Conservation (phyloP, 164 flowering plant species). For the Stephania cephalantha region DNA sequence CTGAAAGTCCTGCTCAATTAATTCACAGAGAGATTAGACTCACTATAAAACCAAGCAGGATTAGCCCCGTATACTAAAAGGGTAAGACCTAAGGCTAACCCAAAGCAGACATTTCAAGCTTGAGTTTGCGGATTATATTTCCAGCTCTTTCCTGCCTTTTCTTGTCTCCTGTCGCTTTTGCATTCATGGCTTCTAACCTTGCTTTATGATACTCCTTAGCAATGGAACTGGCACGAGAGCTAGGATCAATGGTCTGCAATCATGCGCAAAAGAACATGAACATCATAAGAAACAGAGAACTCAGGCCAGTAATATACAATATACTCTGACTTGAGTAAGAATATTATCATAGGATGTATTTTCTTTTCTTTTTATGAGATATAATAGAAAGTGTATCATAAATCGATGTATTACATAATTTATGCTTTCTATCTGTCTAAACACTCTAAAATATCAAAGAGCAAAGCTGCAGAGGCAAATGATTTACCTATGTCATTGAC, state of each 20-base stretch:
- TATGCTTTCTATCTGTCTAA: background rate
- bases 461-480: background rate
- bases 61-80: slow-evolving; percentile 5
- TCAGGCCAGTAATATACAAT: background rate
- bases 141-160: slow-evolving; percentile 67
- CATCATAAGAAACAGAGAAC: background rate
- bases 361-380: too few relatives aligned
- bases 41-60: background rate
- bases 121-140: slow-evolving; percentile 64
- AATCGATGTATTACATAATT: background rate
- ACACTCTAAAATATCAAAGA: background rate
- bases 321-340: background rate
- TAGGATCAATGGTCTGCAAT: slow-evolving; percentile 42
- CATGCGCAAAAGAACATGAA: slow-evolving; percentile 7
- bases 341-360: background rate
- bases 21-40: slow-evolving; percentile 10
- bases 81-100: slow-evolving; percentile 30
- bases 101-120: slow-evolving; percentile 73
- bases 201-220: slow-evolving; percentile 64
- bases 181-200: slow-evolving; percentile 58
- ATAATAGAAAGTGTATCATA: background rate
- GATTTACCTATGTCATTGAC: background rate
- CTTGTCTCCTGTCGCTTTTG: slow-evolving; percentile 74
- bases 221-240: slow-evolving; percentile 49
- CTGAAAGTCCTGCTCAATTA: slow-evolving; percentile 57